Base-by-base conservation (phyloP, 306 rosid genomes). In the Dalbergia oliveri region DNA sequence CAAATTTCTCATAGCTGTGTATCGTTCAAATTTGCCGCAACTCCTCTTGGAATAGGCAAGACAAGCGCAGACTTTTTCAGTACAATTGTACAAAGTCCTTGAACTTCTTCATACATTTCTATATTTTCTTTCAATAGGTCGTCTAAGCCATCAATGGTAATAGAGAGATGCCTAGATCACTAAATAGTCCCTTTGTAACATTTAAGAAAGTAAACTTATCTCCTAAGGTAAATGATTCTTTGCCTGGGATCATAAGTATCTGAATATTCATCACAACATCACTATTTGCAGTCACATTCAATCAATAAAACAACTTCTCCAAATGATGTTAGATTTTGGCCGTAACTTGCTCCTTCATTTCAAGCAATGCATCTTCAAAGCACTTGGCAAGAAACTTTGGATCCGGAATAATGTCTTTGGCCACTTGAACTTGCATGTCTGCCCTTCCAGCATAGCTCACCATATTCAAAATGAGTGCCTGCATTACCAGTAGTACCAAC, bases 351-450 rank as follows among this genome's bases (percentile, higher is more conserved):
- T 69, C 89, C 86, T 89, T 93, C 97, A 93, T 85, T 78, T 93
- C 93, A 66, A 90, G 80, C 73, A 95, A 88, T 57, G 96, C 97
- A 64, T 93, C 93, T 73, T 95, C 96, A 73, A 95, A 93, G 84
- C 94, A 95, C 80, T 90, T 86, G 0, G 94, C 97, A 33, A 95
- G 95, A 89, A 90, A 86, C 45, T 86, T 85, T 3, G 96, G 96
- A 80, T 95, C 99, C 0, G 94, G 97, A 21, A 93, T 91, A 83
- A 95, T 88, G 43, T 95, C 94, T 83, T 95, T 95, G 66, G 97
- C 95, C 84, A 91, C 99, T 86, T 89, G 84, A 63, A 95, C 88
- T 83, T 95, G 97, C 97, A 95, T 88, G 73, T 95, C 97, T 19
- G 95, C 99, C 73, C 79, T 89, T 65, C 91, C 97, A 49, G 88